Percentiles rank a stretch among this genome's conserved stretches.
Evolutionary conservation across 805 yeast genomes (phyloP).

Genomic region (Yarrowia phangngaensis): DNA sequence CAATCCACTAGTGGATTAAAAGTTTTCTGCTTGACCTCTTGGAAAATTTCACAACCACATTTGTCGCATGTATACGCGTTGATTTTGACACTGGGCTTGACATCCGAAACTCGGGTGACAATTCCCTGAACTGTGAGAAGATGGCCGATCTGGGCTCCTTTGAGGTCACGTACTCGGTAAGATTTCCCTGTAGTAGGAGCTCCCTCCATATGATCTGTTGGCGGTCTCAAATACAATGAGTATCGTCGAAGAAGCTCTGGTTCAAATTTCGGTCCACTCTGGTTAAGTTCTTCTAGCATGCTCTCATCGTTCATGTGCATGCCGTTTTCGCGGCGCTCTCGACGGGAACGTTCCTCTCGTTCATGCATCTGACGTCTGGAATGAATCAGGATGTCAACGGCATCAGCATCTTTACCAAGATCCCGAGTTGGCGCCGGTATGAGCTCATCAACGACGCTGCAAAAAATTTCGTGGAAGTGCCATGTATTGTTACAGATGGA

Average conservation of each 20-base stretch:
- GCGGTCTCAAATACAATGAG: conserved; percentile 79
- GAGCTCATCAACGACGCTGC: conserved; percentile 68
- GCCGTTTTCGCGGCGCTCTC: conserved; percentile 42
- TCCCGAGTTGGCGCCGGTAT: conserved; percentile 86
- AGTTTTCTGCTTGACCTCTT: conserved; percentile 79
- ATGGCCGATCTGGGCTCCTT: conserved; percentile 78
- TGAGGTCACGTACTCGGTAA: conserved; percentile 83
- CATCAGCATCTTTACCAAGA: conserved; percentile 78
- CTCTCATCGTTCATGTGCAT: conserved; percentile 45
- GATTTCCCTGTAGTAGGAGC: conserved; percentile 47
- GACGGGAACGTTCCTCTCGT: conserved; percentile 50
- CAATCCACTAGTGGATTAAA: conserved; percentile 89
- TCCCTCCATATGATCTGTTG: conserved; percentile 42
- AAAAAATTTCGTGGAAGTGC: conserved; percentile 74
- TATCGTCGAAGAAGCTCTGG: conserved; percentile 83
- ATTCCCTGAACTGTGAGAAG: conserved; percentile 90
- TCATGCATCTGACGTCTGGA: conserved; percentile 83
- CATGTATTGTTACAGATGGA: conserved; percentile 68
- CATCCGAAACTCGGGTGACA: conserved; percentile 92
- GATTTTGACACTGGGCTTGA: conserved; percentile 85
- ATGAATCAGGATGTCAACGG: conserved; percentile 84
- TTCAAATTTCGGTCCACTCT: conserved; percentile 56
- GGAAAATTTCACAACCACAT: conserved; percentile 95
- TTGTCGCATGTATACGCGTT: conserved; percentile 96
- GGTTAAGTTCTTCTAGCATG: conserved; percentile 29